Base-by-base conservation (phyloP, 768 basidiomycete genomes). In the Psilocybe subaeruginosa region DNA sequence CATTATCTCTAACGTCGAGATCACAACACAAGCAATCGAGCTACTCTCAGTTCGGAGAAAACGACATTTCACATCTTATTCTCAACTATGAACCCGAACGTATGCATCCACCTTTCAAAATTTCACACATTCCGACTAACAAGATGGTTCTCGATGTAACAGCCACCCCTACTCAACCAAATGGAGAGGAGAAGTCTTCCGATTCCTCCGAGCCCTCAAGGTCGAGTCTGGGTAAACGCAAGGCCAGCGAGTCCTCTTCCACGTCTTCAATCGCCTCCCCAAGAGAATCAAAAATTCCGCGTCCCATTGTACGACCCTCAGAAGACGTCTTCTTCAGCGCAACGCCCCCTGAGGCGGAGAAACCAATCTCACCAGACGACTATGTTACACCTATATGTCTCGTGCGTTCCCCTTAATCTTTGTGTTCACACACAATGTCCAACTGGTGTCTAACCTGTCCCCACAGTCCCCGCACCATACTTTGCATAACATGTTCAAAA, bases 151-250 rank as follows among this genome's bases (percentile, higher is more conserved):
- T 33, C 12, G 17, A 39, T 19, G 9, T 9, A 39, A 43, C 16
- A 60, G 50, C 23, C 16, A 27, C 14, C 37, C 37, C 49, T 12
- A 56, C 58, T 23, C 41, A 52, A 43, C 43, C 47, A 12, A 23
- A n/a, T 57, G 29, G 45, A 31, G 59, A 62, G 19, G 54, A 65
- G 8, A 47, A 58, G 30, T 59, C 70, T 4, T 61, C 68, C n/a
- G 59, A 56, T 7, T 74, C 73, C 0, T 62, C 63, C 0, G 33
- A 57, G 9, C 54, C 68, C 2, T 73, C 73, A 1, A 60, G 47
- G 11, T 59, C 53, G 19, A 69, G 63, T 17, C 70, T 72, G 16
- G 69, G 70, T 12, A 76, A 76, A 56, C 66, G 74, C 23, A 73
- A 72, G 75, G 43, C 61, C 31, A 49, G 56, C 11, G 48, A 71